phyloP scores from a whole-genome alignment of 2,329 filamentous ascomycete species.

The Hirsutella thompsonii region DNA sequence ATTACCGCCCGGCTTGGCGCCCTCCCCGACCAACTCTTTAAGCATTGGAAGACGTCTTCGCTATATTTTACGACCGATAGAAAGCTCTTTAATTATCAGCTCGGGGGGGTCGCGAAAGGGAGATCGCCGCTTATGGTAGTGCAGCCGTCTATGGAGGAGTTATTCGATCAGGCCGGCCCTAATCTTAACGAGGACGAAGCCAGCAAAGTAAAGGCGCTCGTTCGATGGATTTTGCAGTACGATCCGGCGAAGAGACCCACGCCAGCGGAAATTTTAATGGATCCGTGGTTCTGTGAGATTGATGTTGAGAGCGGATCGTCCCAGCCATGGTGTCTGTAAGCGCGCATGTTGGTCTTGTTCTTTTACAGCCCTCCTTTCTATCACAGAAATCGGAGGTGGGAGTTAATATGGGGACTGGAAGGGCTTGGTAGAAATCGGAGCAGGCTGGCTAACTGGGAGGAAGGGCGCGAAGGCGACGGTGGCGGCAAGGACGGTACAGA shows the following conservation, averaged over 20 bases:
- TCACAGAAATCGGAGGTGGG: too few species aligned
- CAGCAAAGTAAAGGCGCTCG: constrained; percentile 11
- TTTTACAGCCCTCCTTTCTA: too few species aligned
- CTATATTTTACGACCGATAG: constrained; percentile 13
- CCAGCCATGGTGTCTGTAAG: not conserved
- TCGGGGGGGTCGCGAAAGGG: constrained; percentile 11
- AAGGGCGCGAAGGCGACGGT: too few species aligned
- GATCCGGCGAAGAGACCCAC: constrained; percentile 15
- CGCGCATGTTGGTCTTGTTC: not conserved
- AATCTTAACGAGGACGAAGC: constrained; percentile 13
- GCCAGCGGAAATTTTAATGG: constrained; percentile 12
- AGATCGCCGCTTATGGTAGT: constrained; percentile 11
- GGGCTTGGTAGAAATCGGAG: too few species aligned
- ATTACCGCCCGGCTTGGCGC: constrained; percentile 10
- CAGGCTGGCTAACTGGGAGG: too few species aligned
- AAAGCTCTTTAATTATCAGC: constrained; percentile 12
- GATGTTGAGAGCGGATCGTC: constrained; percentile 18
- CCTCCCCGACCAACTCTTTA: constrained; percentile 9
- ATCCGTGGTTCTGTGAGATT: constrained; percentile 16
- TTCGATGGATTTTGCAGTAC: constrained; percentile 18
- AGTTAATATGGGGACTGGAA: too few species aligned
- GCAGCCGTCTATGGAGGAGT: constrained; percentile 12
- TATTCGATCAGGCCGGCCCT: constrained; percentile 11
- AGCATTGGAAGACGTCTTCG: constrained; percentile 12
- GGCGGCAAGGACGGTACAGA: too few species aligned